Base-by-base conservation (phyloP, 805 yeast genomes). In the Kodamaea nitidulidarum region DNA sequence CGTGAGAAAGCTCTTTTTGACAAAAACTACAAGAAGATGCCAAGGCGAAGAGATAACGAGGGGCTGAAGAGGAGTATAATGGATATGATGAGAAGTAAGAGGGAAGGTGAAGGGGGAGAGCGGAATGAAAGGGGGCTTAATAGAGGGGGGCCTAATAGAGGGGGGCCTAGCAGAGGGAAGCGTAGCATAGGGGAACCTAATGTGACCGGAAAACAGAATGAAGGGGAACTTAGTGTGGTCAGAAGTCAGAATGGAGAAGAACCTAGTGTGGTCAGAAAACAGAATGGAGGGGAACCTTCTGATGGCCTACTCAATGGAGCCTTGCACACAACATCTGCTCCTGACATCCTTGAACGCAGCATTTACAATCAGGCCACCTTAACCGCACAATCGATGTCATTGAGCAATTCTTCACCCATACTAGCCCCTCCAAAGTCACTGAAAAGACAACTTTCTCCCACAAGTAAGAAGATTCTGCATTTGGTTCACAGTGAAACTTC, bases 1-100 rank as follows among this genome's bases (percentile, higher is more conserved):
- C 61, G 83, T 47, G 83, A 78, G 42, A 64, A 57, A 35, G 54
- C 55, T 35, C 44, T 70, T 24, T 34, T 36, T 32, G 22, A 38
- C 15, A 38, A 29, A 32, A 15, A 28, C 15, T 21, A 21, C 21
- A 31, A 27, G 15, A 36, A 39, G 31, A 30, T 32, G 15, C 42
- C 42, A 2, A 22, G 34, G 11, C 28, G 27, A 15, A 36, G 22
- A 29, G 20, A 29, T 17, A n/a, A 8, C 10, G 12, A 9, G 32
- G 14, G 10, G 21, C 8, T 32, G 27, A 32, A 21, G 20, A 32
- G 14, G 27, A 15, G 36, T 14, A 33, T 33, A 12, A 4, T 37
- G 32, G 40, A 37, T 25, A 31, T 37, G 35, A 37, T 37, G 40
- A 30, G 29, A 21, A 7, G 8, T n/a, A n/a, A n/a, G n/a, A n/a